phyloP scores from a whole-genome alignment of 1,284 basidiomycete genomes.

The Papiliotrema nemorosa region DNA sequence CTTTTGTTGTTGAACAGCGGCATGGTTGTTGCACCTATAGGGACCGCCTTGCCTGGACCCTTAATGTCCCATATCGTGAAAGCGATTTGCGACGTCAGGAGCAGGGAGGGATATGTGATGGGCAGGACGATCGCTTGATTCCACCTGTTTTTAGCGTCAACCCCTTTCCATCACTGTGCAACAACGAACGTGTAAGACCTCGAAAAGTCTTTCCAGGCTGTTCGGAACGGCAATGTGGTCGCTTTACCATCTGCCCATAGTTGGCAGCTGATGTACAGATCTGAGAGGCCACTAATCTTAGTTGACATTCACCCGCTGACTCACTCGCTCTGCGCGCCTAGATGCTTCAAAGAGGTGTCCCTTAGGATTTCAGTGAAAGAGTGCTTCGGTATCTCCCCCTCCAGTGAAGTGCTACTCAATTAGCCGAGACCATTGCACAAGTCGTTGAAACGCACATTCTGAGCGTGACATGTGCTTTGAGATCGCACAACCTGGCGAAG shows the following conservation, averaged over 20 bases:
- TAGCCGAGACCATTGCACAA: neutral
- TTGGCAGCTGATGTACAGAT: slow-evolving; percentile 87
- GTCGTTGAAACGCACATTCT: slow-evolving; percentile 61
- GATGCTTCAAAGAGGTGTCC: slow-evolving; percentile 70
- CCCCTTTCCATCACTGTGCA: neutral
- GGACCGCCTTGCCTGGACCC: slow-evolving; percentile 66
- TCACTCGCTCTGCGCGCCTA: slow-evolving; percentile 67
- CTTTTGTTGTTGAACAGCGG: slow-evolving; percentile 86
- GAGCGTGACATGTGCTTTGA: slow-evolving; percentile 80
- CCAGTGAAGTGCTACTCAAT: slow-evolving; percentile 67
- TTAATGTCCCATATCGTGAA: slow-evolving; percentile 95
- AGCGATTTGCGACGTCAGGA: slow-evolving; percentile 78
- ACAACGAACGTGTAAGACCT: slow-evolving; percentile 67
- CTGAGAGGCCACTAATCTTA: slow-evolving; percentile 66
- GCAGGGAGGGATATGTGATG: slow-evolving; percentile 85
- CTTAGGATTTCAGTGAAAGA: slow-evolving; percentile 72
- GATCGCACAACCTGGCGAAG: slow-evolving; percentile 79
- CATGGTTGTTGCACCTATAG: slow-evolving; percentile 87
- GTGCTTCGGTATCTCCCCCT: slow-evolving; percentile 65
- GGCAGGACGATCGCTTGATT: slow-evolving; percentile 91
- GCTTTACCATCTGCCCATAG: slow-evolving; percentile 90
- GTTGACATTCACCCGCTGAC: slow-evolving; percentile 22
- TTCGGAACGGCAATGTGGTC: slow-evolving; percentile 81
- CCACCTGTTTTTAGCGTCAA: slow-evolving; percentile 61
- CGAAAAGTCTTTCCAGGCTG: slow-evolving; percentile 88